phyloP scores from a whole-genome alignment of 1,284 basidiomycete species.

The Mrakiaceae sp. region DNA sequence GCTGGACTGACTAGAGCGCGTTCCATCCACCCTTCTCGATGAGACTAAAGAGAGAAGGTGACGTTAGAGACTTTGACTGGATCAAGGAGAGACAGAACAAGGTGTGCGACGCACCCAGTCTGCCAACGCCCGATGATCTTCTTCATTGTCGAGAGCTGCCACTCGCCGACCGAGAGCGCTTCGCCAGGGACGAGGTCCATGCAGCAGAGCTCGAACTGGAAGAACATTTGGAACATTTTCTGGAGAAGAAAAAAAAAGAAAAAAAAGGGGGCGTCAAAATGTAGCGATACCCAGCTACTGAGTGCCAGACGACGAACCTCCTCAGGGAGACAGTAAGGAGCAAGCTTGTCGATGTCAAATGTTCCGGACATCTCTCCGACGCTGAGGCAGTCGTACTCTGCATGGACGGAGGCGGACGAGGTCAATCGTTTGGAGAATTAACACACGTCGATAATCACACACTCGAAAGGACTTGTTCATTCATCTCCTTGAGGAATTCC shows the following conservation, averaged over 20 bases:
- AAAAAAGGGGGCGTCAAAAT: conserved; percentile 24
- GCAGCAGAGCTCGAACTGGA: conserved; percentile 41
- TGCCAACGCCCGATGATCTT: conserved; percentile 52
- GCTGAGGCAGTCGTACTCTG: no score
- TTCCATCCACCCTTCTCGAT: conserved; percentile 54
- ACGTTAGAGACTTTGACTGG: no score
- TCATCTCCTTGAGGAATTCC: conserved; percentile 58
- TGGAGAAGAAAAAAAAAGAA: no score
- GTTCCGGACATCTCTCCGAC: no score
- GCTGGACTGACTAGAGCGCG: conserved; percentile 23
- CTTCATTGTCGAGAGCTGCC: conserved; percentile 49
- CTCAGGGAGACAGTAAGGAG: no score
- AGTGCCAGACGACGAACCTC: no score
- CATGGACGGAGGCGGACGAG: background rate
- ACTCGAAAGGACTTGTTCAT: conserved; percentile 47
- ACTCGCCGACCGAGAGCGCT: conserved; percentile 24
- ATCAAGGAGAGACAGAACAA: no score
- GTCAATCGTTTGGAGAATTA: background rate
- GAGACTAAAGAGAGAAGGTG: conserved; percentile 30
- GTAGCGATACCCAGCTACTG: no score
- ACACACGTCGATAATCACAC: conserved; percentile 20
- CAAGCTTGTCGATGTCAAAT: no score
- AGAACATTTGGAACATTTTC: conserved; percentile 29
- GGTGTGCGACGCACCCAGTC: background rate
- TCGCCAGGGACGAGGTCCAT: conserved; percentile 30